Percentiles rank a stretch among this genome's conserved stretches.
Conservation (phyloP, 805 yeast genomes). For the Lipomyces starkeyi region DNA sequence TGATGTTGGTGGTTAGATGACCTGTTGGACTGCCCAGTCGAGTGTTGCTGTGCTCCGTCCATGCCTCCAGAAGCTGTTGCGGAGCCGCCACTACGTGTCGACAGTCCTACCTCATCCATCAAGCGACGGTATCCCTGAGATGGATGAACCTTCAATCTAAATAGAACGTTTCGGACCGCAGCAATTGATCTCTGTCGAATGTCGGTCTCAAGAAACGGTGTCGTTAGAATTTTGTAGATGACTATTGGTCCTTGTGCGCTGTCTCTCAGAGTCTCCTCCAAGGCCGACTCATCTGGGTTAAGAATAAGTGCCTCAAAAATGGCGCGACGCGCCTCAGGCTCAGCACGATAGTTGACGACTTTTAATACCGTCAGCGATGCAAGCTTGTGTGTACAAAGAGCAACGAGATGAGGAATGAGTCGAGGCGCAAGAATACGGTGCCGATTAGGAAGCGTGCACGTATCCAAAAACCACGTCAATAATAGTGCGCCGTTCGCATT, state of each 20-base stretch:
- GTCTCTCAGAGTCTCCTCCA: slow-evolving; percentile 70
- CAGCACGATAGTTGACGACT: slow-evolving; percentile 71
- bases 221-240: slow-evolving; percentile 76
- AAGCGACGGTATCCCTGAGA: slow-evolving; percentile 81
- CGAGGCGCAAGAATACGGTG: slow-evolving; percentile 68
- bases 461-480: slow-evolving; percentile 93
- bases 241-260: slow-evolving; percentile 74
- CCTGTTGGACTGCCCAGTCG: neutral
- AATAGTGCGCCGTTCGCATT: slow-evolving; percentile 88
- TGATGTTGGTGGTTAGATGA: neutral
- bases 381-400: slow-evolving; percentile 76
- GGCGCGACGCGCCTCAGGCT: slow-evolving; percentile 62
- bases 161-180: slow-evolving; percentile 67
- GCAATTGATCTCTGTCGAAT: slow-evolving; percentile 63
- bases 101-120: slow-evolving; percentile 88
- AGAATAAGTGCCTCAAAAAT: slow-evolving; percentile 74
- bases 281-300: slow-evolving; percentile 38
- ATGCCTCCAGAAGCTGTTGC: neutral
- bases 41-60: neutral
- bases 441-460: slow-evolving; percentile 70
- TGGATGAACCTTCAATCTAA: slow-evolving; percentile 59
- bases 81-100: slow-evolving; percentile 22
- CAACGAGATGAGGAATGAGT: slow-evolving; percentile 65
- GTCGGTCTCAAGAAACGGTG: slow-evolving; percentile 65
- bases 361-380: slow-evolving; percentile 85